Percentiles rank a stretch among this genome's conserved stretches.
phyloP scores from a whole-genome alignment of 352 stramenopile species.

The Phytophthora uliginosa region DNA sequence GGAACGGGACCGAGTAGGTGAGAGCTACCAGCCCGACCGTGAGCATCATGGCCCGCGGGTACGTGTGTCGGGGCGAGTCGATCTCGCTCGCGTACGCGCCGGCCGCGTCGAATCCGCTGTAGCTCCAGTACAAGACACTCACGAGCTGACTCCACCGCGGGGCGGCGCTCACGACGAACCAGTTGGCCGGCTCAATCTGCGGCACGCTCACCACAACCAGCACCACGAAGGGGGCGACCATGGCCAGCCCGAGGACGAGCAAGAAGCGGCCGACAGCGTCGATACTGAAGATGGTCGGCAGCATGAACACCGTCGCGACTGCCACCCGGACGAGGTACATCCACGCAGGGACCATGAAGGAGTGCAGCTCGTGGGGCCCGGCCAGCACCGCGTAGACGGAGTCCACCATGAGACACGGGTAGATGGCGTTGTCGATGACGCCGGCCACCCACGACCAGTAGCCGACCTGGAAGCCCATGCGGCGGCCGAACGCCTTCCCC shows the following conservation, averaged over 20 bases:
- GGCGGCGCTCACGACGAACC: slow-evolving; percentile 71
- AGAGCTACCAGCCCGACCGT: slow-evolving; percentile 85
- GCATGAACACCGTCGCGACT: slow-evolving; percentile 65
- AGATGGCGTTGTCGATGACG: slow-evolving; percentile 88
- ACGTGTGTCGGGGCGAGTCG: slow-evolving; percentile 82
- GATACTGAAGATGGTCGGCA: slow-evolving; percentile 84
- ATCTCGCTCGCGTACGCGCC: slow-evolving; percentile 95
- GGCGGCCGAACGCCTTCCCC: slow-evolving; percentile 70
- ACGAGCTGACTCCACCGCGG: slow-evolving; percentile 87
- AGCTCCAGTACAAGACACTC: slow-evolving; percentile 98
- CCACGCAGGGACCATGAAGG: slow-evolving; percentile 57
- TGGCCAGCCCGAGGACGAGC: slow-evolving; percentile 87
- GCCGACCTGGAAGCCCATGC: slow-evolving; percentile 86
- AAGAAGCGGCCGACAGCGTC: slow-evolving; percentile 90
- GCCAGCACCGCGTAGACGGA: slow-evolving; percentile 59
- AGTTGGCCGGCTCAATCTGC: slow-evolving; percentile 66
- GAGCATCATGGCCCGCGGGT: slow-evolving; percentile 90
- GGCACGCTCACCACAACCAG: slow-evolving; percentile 73
- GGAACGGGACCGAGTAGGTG: slow-evolving; percentile 93
- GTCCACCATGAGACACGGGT: slow-evolving; percentile 82
- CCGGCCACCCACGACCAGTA: slow-evolving; percentile 88
- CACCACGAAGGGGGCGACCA: slow-evolving; percentile 94
- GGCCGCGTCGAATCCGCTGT: slow-evolving; percentile 96
- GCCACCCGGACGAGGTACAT: slow-evolving; percentile 61
- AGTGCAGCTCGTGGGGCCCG: slow-evolving; percentile 33